Percentiles rank a stretch among this genome's conserved stretches.
These are phyloP conservation scores for Penicillium sumatraense DNA, from an alignment of 2,329 filamentous ascomycete genomes.

Conservation along the genomic window DNA sequence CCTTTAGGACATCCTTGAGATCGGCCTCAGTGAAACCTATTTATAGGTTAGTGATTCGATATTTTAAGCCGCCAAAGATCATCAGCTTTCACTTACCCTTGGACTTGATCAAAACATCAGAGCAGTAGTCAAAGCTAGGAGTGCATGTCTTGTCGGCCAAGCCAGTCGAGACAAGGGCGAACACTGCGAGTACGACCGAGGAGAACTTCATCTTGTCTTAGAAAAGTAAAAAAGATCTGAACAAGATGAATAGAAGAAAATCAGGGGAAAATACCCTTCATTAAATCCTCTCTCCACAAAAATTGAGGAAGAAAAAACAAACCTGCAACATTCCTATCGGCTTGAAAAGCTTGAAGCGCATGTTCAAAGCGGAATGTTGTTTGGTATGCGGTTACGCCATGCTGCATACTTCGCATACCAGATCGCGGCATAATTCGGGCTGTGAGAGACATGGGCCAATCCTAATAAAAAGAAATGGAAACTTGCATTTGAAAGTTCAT, in stretches of 20 bases:
- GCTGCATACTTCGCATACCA: constrained; percentile 6
- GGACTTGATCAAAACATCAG: constrained; percentile 30
- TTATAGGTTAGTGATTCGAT: not conserved
- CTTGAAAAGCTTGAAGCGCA: constrained; percentile 15
- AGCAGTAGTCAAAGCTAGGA: constrained; percentile 42
- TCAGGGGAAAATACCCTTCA: not conserved
- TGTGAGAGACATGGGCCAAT: not conserved
- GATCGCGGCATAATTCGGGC: not conserved
- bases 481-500: not conserved
- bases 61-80: not conserved
- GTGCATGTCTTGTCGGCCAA: constrained; percentile 37
- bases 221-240: not conserved
- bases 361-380: constrained; percentile 11
- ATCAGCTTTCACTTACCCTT: constrained; percentile 34
- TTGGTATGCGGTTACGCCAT: constrained; percentile 22
- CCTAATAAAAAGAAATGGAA: not conserved
- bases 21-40: constrained; percentile 36
- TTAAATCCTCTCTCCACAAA: not conserved
- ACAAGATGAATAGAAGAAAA: not conserved
- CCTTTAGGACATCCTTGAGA: constrained; percentile 32
- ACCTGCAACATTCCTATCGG: constrained; percentile 11
- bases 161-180: constrained; percentile 21
- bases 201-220: constrained; percentile 30
- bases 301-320: constrained; percentile 1
- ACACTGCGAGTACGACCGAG: constrained; percentile 24